Evolutionary conservation across 768 basidiomycete species (phyloP), one percentile per base, ranked within the genome.

Genomic region (Leucosporidium yakuticum): DNA sequence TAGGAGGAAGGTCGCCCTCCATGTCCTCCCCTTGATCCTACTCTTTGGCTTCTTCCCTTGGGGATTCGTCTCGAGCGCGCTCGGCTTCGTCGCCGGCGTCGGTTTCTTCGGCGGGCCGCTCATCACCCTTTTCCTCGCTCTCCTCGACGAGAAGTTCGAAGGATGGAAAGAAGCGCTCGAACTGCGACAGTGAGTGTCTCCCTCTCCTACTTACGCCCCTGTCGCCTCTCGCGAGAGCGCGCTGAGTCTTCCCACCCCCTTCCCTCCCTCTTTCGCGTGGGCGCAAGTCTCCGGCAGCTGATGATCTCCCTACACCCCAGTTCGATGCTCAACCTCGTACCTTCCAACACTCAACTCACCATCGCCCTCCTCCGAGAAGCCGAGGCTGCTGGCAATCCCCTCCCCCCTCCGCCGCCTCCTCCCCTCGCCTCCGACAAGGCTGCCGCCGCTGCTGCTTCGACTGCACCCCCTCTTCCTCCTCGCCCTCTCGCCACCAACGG

Each of bases 151-250:
- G 9, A 49, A 25, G 44, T 8, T 29, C 9, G n/a, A 23, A 15
- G 14, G 14, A 15, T 60, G 59, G 59, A 44, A 47, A 27, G 59
- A 60, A 21, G 59, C 59, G 25, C 19, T 60, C 44, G n/a, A 60
- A 44, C 29, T 60, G 8, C 59, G 44, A 36, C 32, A 58, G 57
- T 58, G 34, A 34, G 57, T 36, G 11, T 44, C 14, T 44, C 14
- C 14, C 39, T 15, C 39, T 44, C 17, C 8, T 15, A 44, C 39
- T 44, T 15, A 8, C 39, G 6, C 39, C 39, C 12, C 34, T 12
- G 5, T 12, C 6, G 12, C 5, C 34, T 44, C 39, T 12, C 8
- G 39, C 39, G 39, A 44, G 39, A 44, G 39, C 39, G 39, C 39
- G 39, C 39, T 44, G 39, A 44, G 39, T 8, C 39, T 15, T 44